Conservation (phyloP, 2,329 filamentous ascomycete genomes). For the Pseudogymnoascus sp. region DNA sequence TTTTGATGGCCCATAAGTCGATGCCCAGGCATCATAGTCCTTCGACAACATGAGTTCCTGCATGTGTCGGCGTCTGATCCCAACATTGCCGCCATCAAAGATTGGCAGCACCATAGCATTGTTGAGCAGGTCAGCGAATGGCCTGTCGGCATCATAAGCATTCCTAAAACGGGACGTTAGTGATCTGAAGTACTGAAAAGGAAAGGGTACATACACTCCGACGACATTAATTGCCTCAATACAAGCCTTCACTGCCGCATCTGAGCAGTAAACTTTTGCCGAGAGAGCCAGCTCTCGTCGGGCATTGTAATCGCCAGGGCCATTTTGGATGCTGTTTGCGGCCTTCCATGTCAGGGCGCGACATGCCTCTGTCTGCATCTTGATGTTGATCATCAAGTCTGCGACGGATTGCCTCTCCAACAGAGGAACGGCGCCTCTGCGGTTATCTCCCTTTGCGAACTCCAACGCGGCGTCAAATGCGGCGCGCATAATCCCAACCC, state of each 20-base stretch:
- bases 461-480: conserved; percentile 44
- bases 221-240: conserved; percentile 45
- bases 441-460: conserved; percentile 41
- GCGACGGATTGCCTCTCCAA: conserved; percentile 44
- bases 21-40: conserved; percentile 41
- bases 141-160: conserved; percentile 32
- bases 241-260: conserved; percentile 41
- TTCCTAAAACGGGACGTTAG: conserved; percentile 22
- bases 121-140: conserved; percentile 38
- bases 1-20: conserved; percentile 24
- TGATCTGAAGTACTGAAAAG: conserved; percentile 1
- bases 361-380: conserved; percentile 44
- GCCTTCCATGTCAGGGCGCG: conserved; percentile 47
- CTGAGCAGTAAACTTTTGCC: conserved; percentile 46
- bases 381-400: conserved; percentile 45
- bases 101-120: conserved; percentile 41
- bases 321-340: conserved; percentile 36
- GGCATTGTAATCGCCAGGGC: conserved; percentile 33
- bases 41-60: conserved; percentile 38
- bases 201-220: conserved; percentile 35
- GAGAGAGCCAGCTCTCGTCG: conserved; percentile 40
- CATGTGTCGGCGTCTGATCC: conserved; percentile 42
- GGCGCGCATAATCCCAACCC: conserved; percentile 45
- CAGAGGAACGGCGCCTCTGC: conserved; percentile 39
- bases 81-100: conserved; percentile 49